These are phyloP conservation scores for Mimosa pudica DNA, from an alignment of 306 rosid genomes.

Conservation along the genomic window DNA sequence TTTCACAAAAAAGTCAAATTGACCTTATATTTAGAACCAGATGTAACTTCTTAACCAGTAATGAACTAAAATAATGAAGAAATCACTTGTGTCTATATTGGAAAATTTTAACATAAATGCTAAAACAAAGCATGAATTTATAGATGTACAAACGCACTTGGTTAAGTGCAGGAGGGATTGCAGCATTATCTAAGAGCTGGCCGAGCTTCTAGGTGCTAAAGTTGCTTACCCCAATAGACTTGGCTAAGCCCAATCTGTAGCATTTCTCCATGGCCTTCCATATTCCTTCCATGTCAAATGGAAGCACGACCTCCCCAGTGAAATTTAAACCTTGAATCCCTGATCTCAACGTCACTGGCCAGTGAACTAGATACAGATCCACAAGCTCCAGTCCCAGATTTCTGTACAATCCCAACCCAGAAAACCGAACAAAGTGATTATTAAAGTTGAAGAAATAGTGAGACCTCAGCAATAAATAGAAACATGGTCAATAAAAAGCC, in stretches of 20 bases:
- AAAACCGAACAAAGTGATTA: not conserved
- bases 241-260: conserved; percentile 40
- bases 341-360: conserved; percentile 42
- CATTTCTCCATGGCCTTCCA: conserved; percentile 55
- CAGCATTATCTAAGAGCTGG: conserved; percentile 2
- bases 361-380: conserved; percentile 47
- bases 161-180: conserved; percentile 7
- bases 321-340: conserved; percentile 27
- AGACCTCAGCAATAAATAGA: not conserved
- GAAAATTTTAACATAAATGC: too few species aligned
- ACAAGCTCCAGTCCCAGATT: conserved; percentile 40
- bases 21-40: too few species aligned
- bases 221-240: conserved; percentile 52
- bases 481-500: not conserved
- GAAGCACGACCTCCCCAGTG: conserved; percentile 34
- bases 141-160: not conserved
- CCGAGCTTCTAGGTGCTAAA: conserved; percentile 21
- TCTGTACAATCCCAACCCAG: conserved; percentile 24
- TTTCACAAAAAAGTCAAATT: too few species aligned
- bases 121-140: too few species aligned
- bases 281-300: conserved; percentile 42
- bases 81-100: too few species aligned
- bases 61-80: too few species aligned
- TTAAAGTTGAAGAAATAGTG: not conserved
- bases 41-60: too few species aligned